phyloP scores from a whole-genome alignment of 495 filamentous ascomycete genomes.

The Stereocaulon alpinum region DNA sequence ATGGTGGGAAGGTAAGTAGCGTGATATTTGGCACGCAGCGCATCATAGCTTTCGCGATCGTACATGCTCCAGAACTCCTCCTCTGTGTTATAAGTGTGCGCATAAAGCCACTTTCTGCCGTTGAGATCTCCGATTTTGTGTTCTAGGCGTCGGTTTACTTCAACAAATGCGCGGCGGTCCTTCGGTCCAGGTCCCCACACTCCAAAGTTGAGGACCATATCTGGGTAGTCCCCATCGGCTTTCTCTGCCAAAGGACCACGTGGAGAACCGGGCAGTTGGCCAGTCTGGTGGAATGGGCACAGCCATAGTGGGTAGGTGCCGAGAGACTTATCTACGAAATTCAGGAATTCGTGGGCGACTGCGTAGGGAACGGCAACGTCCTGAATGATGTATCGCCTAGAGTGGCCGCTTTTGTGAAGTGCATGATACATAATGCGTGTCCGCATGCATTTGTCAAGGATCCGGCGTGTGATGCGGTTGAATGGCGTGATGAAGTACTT shows the following conservation, averaged over 20 bases:
- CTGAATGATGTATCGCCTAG: conserved; percentile 41
- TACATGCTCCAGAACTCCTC: conserved; percentile 48
- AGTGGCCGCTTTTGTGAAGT: conserved; percentile 40
- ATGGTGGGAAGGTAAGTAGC: conserved; percentile 39
- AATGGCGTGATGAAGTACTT: conserved; percentile 47
- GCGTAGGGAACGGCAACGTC: conserved; percentile 45
- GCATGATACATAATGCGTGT: conserved; percentile 49
- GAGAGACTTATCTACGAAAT: conserved; percentile 34
- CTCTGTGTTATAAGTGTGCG: conserved; percentile 43
- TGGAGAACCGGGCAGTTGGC: conserved; percentile 26
- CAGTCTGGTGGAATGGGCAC: conserved; percentile 37
- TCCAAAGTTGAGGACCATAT: conserved; percentile 43
- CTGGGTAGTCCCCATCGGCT: conserved; percentile 10
- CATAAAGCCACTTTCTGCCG: conserved; percentile 54
- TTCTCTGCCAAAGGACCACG: conserved; percentile 21
- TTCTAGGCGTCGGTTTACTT: conserved; percentile 56
- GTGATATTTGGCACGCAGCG: conserved; percentile 38
- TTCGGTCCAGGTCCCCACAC: conserved; percentile 41
- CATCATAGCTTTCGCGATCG: conserved; percentile 37
- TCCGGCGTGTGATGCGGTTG: conserved; percentile 41
- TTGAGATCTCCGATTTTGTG: conserved; percentile 50
- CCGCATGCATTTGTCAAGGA: conserved; percentile 42
- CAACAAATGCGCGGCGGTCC: conserved; percentile 32
- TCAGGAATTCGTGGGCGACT: conserved; percentile 37
- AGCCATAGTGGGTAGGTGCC: conserved; percentile 49